Conservation (phyloP, 257 asterid species). For the Pogostemon cablin region DNA sequence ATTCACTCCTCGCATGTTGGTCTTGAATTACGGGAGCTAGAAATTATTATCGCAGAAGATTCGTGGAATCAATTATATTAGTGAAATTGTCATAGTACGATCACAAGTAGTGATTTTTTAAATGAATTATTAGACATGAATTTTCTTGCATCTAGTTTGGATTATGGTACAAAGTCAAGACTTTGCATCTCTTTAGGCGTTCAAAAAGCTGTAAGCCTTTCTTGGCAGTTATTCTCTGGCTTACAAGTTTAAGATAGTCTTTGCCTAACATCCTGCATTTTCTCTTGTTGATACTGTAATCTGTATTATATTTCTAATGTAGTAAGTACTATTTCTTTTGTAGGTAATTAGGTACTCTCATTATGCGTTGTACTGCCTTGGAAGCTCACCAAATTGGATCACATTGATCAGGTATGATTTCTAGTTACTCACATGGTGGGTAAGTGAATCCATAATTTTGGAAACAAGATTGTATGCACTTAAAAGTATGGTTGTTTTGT, state of each 20-base stretch:
- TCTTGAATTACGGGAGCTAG: no score
- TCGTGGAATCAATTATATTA: neutral
- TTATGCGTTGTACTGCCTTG: conserved; percentile 63
- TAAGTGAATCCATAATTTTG: no score
- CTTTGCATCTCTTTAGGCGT: no score
- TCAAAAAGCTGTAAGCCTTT: no score
- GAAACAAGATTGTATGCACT: neutral
- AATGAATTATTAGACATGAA: neutral
- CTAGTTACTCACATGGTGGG: neutral
- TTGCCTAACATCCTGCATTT: no score
- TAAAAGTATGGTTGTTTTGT: conserved; percentile 2
- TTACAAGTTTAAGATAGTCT: no score
- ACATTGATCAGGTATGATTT: conserved; percentile 64
- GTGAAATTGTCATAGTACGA: neutral
- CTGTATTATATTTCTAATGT: neutral
- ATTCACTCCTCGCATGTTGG: no score
- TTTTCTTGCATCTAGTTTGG: neutral
- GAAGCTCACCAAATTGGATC: conserved; percentile 65
- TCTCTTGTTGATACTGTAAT: no score
- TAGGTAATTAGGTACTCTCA: conserved; percentile 85
- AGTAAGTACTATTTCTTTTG: conserved; percentile 14
- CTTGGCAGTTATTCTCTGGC: no score
- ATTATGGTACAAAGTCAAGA: neutral
- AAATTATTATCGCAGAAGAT: neutral
- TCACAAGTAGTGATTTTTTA: neutral